Base-by-base conservation (phyloP, 2,329 filamentous ascomycete species). In the Phialocephala subalpina region DNA sequence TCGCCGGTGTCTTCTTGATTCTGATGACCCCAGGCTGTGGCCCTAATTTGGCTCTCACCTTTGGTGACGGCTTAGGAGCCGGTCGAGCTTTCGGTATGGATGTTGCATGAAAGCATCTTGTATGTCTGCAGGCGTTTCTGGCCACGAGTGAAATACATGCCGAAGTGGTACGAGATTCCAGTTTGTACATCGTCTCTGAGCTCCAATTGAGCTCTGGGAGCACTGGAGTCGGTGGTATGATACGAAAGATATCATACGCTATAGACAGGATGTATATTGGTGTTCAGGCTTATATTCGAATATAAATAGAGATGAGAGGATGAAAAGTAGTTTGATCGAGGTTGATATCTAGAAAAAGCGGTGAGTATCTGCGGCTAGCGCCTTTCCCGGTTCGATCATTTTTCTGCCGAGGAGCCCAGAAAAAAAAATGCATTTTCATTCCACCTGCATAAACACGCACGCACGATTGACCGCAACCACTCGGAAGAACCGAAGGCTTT, bases 91-190 rank as follows among this genome's bases (percentile, higher is more conserved):
- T n/a, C 11, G 36, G 29, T 3, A 55, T 42, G 36, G 57, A 55
- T 18, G 49, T 53, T 16, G 22, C 25, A 35, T 65, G 63, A 18
- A 68, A 68, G 14, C 14, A 47, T 58, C 49, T 65, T 14, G 61
- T 2, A 16, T 29, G 16, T 52, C 22, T 29, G 12, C 18, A 14
- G 16, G 22, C 25, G 29, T n/a, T 29, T 53, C 11, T 53, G 4
- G 27, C 18, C 20, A 49, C 4, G 18, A 53, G 2, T 29, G 25
- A 16, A 53, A 29, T 53, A 25, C 25, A 53, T 8, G 47, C 25
- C 20, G 49, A 53, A 8, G 27, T n/a, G 9, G 20, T 12, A 29
- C 49, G 49, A 53, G 49, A 53, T 33, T 53, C 25, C 3, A 53
- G 25, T 33, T 11, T 27, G 49, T 27, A 33, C 49, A 53, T 53